Conservation (phyloP, 2,329 filamentous ascomycete genomes). For the Venturiaceae sp. region DNA sequence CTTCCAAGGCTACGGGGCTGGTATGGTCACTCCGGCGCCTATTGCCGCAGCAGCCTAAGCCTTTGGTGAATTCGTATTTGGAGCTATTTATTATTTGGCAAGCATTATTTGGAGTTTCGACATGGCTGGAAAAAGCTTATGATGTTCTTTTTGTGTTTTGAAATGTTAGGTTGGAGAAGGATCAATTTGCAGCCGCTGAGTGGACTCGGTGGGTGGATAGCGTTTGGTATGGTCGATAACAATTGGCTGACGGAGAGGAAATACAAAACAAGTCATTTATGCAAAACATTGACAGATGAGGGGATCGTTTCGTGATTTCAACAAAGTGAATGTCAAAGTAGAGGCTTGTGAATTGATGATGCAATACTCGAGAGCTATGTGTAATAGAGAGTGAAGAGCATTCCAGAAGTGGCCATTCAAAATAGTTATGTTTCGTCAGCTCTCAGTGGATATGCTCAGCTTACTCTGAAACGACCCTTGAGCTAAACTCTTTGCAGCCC, state of each 20-base stretch:
- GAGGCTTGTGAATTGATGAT: not conserved
- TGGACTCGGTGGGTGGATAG: not conserved
- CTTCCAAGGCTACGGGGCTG: conserved; percentile 11
- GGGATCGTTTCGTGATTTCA: not conserved
- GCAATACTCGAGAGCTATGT: too few relatives aligned
- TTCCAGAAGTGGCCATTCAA: too few relatives aligned
- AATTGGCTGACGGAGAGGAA: not conserved
- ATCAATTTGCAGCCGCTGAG: not conserved
- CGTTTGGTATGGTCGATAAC: not conserved
- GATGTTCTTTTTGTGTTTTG: not conserved
- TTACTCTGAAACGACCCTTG: not conserved
- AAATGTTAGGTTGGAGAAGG: too few relatives aligned
- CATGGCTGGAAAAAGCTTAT: not conserved
- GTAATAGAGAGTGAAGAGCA: too few relatives aligned
- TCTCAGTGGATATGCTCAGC: not conserved
- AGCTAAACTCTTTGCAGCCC: not conserved
- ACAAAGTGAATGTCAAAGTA: not conserved
- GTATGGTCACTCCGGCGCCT: conserved; percentile 4
- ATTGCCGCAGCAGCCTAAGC: not conserved
- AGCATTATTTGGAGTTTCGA: not conserved
- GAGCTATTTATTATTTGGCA: not conserved
- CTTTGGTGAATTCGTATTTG: not conserved
- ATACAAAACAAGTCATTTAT: not conserved
- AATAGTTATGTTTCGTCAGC: not conserved
- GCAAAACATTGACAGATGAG: not conserved